Evolutionary conservation across 768 basidiomycete species (phyloP), one percentile per base, ranked within the genome.

Genomic region (Boletellus sp.): DNA sequence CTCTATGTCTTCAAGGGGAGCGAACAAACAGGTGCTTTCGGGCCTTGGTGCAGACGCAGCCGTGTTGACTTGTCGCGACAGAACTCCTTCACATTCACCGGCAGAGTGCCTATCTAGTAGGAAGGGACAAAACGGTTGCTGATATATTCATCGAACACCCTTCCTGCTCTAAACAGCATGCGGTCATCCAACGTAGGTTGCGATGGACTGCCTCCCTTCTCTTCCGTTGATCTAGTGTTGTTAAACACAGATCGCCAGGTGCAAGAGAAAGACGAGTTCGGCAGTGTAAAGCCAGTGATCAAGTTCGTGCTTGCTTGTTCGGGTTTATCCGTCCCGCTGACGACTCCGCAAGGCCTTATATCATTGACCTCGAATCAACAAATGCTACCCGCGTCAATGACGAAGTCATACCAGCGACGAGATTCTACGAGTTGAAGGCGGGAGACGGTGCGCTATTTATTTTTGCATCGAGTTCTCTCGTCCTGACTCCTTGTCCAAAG

Each of bases 361-460:
- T 99, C 43, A 96, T 99, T 52, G 96, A 99, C 70, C 81, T 99
- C 9, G 94, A 99, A 59, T 96, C 94, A n/a, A 97, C 96, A 3
- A 99, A 99, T 64, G 85, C 90, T 2, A 98, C 96, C 0, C 77
- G 81, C 57, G 95, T 99, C 40, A 98, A 98, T 60, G 90, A 85
- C 53, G 80, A 86, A 60, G 70, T 77, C 42, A 87, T 98, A 53
- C 96, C 96, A 3, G 74, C 83, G 2, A 85, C 92, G 8, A 75
- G 95, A 52, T 99, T 83, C 66, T 94, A 86, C 63, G 93, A 95
- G 67, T 72, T 95, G 45, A 84, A 78, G 67, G 72, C 78, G 17
- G 77, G 81, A 22, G 93, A 95, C 67, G 85, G 92, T 94, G 51
- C 48, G 85, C 50, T 7, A 26, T n/a, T 9, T 52, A 6, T 35